Evolutionary conservation across 75 land plant species (phyloP).

Genomic region (Cryptomeria japonica): DNA sequence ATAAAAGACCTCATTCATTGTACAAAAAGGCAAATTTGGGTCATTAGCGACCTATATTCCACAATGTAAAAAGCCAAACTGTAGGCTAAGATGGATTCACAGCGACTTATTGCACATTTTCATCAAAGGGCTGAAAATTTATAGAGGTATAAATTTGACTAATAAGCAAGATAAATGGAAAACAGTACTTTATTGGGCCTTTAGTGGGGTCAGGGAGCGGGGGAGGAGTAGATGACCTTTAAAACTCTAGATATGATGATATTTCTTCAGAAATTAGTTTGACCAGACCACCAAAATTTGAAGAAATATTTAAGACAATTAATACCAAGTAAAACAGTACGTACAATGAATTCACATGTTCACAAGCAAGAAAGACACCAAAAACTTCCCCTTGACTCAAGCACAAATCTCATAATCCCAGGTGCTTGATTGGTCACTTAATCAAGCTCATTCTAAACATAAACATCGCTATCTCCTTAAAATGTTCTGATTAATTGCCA

Average conservation of each 20-base stretch:
- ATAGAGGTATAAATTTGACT: no score
- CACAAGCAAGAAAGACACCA: not conserved
- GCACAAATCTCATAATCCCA: not conserved
- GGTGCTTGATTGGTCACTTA: not conserved
- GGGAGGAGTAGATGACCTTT: not conserved
- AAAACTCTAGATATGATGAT: not conserved
- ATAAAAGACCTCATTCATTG: not conserved
- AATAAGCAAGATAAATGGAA: no score
- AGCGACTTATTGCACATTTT: no score
- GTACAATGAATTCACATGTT: not conserved
- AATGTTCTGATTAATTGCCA: not conserved
- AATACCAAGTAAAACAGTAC: no score
- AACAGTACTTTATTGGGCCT: no score
- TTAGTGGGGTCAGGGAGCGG: no score
- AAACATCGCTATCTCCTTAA: not conserved
- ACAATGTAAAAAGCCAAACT: no score
- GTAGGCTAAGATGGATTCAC: no score
- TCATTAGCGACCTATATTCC: no score
- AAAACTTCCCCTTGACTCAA: not conserved
- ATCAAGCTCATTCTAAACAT: not conserved
- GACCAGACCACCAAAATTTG: not conserved
- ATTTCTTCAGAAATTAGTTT: not conserved
- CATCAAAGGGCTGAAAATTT: no score
- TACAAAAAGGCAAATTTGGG: not conserved
- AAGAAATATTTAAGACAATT: not conserved